Evolutionary conservation across 2,329 filamentous ascomycete genomes (phyloP).

Genomic region (Alternaria infectoria): DNA sequence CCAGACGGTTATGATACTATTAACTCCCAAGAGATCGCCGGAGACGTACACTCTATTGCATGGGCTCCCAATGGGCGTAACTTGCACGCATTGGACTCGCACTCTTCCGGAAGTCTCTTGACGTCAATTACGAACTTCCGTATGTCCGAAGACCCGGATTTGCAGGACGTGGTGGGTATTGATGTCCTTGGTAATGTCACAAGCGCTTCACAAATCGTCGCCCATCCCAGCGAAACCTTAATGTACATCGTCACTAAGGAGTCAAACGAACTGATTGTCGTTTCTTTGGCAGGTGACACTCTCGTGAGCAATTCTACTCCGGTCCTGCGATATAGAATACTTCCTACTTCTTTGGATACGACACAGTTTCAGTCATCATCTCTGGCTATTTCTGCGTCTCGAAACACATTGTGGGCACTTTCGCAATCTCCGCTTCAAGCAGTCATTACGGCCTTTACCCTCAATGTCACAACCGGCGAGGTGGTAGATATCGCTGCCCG

Average conservation of each 20-base stretch:
- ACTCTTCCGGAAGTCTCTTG: slow-evolving; percentile 10
- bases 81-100: slow-evolving; percentile 28
- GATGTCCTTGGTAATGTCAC: slow-evolving; percentile 24
- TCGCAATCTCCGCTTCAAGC: slow-evolving; percentile 22
- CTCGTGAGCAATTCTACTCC: background rate
- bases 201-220: slow-evolving; percentile 24
- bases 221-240: slow-evolving; percentile 22
- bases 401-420: slow-evolving; percentile 26
- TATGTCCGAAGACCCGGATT: slow-evolving; percentile 8
- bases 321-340: slow-evolving; percentile 11
- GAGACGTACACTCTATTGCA: slow-evolving; percentile 29
- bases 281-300: slow-evolving; percentile 9
- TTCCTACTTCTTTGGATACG: slow-evolving; percentile 18
- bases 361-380: slow-evolving; percentile 19
- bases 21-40: slow-evolving; percentile 24
- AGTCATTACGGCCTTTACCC: slow-evolving; percentile 21
- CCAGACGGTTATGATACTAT: slow-evolving; percentile 19
- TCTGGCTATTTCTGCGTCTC: slow-evolving; percentile 25
- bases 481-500: slow-evolving; percentile 22
- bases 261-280: slow-evolving; percentile 27
- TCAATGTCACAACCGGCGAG: slow-evolving; percentile 26
- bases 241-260: slow-evolving; percentile 28
- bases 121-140: slow-evolving; percentile 30
- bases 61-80: slow-evolving; percentile 28
- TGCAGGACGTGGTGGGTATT: slow-evolving; percentile 15